A percentile compares a stretch with the other conserved stretches of the same genome.
Evolutionary conservation across 73 alveolate genomes (phyloP).

Genomic region (Paramecium tetraurelia): DNA sequence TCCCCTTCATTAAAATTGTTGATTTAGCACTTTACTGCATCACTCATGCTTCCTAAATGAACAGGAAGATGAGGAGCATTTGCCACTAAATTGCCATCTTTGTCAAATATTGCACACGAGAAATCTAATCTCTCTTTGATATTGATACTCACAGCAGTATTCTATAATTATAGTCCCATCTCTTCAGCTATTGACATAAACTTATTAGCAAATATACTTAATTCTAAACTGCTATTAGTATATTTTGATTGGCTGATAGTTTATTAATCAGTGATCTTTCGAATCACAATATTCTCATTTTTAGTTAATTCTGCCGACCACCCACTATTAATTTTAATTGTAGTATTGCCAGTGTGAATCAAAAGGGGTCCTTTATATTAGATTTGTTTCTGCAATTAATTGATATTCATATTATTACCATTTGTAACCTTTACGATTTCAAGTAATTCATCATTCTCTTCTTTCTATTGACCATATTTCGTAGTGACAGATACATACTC

Average conservation of each 20-base stretch:
- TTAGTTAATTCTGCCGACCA: conserved; percentile 60
- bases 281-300: conserved; percentile 50
- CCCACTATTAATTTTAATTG: conserved; percentile 75
- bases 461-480: background rate
- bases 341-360: conserved; percentile 75
- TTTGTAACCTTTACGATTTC: conserved; percentile 47
- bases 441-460: conserved; percentile 45
- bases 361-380: conserved; percentile 81
- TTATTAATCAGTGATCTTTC: background rate
- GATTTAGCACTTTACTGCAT: conserved; percentile 80
- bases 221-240: background rate
- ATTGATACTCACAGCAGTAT: conserved; percentile 82
- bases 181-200: conserved; percentile 94
- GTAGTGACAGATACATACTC: conserved; percentile 77
- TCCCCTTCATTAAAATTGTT: conserved; percentile 76
- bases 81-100: conserved; percentile 83
- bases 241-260: background rate
- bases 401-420: conserved; percentile 66
- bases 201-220: conserved; percentile 47
- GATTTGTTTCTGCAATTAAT: conserved; percentile 62
- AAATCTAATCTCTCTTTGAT: conserved; percentile 90
- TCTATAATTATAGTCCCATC: conserved; percentile 82
- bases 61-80: conserved; percentile 97
- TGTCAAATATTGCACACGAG: conserved; percentile 88
- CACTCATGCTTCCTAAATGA: conserved; percentile 92